Base-by-base conservation (phyloP, 495 filamentous ascomycete species). In the Lophium mytilinum region DNA sequence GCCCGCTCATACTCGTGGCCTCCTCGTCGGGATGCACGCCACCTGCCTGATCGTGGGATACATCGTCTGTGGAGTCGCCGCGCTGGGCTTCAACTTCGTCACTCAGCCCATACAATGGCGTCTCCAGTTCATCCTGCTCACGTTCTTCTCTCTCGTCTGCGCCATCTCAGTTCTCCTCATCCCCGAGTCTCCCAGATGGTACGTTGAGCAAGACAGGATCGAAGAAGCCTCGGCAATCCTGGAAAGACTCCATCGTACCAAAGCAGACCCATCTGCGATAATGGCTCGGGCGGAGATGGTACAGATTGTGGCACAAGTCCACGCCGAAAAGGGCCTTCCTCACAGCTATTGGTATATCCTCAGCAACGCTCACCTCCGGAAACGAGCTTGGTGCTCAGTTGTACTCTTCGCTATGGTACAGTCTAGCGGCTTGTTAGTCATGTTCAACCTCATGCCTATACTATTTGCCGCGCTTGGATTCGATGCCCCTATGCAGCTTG, bases 1-100 rank as follows among this genome's bases (percentile, higher is more conserved):
- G 6, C 66, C 65, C 24, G 57, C 65, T 37, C 65, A 63, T 21
- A 61, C 54, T 40, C 57, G 66, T 4, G 65, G 64, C 1, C n/a
- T 64, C 11, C 55, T 68, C 3, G 64, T 63, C 12, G 60, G 64
- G 14, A 47, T 11, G n/a, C 43, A 47, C 43, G 43, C 43, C 14
- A 47, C 21, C 14, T 52, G 37, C 34, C 15, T 47, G 4, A 19
- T 47, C 5, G 15, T 15, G 3, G 43, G 14, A 21, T 47, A 47
- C 21, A 47, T 47, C 18, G 10, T 21, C 14, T 47, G n/a, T 3
- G 15, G n/a, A 21, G 10, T 47, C 10, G 10, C 21, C 4, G 43
- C 43, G 4, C 43, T 47, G 10, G 43, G n/a, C 10, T 47, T 47
- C 18, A n/a, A 47, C 10, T 47, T 15, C 21, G 43, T 47, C 43